These are phyloP conservation scores for Hypoxylon sp. DNA, from an alignment of 2,329 filamentous ascomycete genomes.

Conservation along the genomic window DNA sequence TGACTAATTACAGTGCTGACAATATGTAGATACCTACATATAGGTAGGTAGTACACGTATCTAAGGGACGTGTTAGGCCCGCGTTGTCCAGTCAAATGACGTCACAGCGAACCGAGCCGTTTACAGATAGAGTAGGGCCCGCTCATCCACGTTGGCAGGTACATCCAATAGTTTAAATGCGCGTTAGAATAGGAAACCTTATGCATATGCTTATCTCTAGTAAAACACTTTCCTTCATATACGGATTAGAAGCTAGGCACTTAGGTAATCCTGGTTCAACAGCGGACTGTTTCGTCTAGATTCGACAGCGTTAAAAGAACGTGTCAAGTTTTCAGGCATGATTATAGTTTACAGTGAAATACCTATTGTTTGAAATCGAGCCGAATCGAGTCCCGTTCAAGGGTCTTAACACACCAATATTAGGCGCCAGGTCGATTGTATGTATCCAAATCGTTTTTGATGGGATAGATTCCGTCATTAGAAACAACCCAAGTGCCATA, in stretches of 20 bases:
- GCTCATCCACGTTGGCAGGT: slow-evolving; percentile 13
- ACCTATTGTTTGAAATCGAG: no score
- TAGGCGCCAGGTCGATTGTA: slow-evolving; percentile 1
- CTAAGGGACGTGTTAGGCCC: slow-evolving; percentile 9
- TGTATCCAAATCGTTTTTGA: background rate
- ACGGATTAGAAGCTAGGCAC: background rate
- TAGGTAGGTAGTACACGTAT: slow-evolving; percentile 11
- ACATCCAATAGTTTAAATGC: slow-evolving; percentile 11
- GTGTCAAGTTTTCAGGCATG: background rate
- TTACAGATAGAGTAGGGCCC: slow-evolving; percentile 2
- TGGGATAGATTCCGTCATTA: background rate
- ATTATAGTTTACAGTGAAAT: no score
- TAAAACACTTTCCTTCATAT: no score
- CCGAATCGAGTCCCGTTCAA: background rate
- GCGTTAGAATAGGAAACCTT: background rate
- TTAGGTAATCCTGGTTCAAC: background rate
- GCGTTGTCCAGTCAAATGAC: slow-evolving; percentile 27
- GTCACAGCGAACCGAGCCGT: slow-evolving; percentile 17
- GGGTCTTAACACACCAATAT: slow-evolving; percentile 3
- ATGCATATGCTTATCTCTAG: background rate
- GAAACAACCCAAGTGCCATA: background rate
- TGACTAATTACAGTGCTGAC: background rate
- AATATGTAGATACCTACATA: no score
- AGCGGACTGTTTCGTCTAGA: background rate
- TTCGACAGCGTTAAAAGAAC: background rate